Evolutionary conservation across 2,329 filamentous ascomycete genomes (phyloP), one percentile per base, ranked within the genome.

Genomic region (Hymenoscyphus repandus): DNA sequence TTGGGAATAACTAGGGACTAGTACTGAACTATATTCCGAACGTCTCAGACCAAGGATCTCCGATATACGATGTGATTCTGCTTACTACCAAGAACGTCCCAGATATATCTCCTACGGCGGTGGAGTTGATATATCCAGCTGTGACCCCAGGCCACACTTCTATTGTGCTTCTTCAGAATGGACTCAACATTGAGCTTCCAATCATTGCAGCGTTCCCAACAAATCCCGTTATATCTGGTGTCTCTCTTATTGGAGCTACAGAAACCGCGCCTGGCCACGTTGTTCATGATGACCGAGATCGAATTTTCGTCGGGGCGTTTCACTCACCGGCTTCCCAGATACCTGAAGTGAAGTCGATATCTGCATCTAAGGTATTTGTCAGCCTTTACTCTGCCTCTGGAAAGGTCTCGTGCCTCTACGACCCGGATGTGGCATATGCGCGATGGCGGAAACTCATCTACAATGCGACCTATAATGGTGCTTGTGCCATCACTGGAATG

Each of bases 81-180:
- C 52, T 59, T 10, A 56, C 57, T 5, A 64, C 62, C n/a, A 64
- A 63, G 30, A 62, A 63, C 27, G 50, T 60, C 6, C 56, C 62
- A 1, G 62, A 63, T 34, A 46, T 61, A 41, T 47, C 49, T 30
- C 78, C 80, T 0, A 56, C 54, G 5, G 50, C 59, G 3, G 47
- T 57, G n/a, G 53, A 59, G 12, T 17, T 61, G 1, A 62, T 64
- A 30, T 48, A 43, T 3, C 54, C 59, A 11, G 57, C 61, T 9
- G 56, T 62, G 13, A 63, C 60, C 12, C 50, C 55, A n/a, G 47
- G 50, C 5, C 46, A 61, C 22, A 62, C 59, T 6, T 47, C 55
- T 1, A 57, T 64, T 6, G 47, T 59, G 7, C 57, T 64, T 5
- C 44, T 64, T 5, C 62, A 64, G 46, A 64, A 64, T 38, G 62